Conservation (phyloP, 2,329 filamentous ascomycete species). For the Celoporthe dispersa region DNA sequence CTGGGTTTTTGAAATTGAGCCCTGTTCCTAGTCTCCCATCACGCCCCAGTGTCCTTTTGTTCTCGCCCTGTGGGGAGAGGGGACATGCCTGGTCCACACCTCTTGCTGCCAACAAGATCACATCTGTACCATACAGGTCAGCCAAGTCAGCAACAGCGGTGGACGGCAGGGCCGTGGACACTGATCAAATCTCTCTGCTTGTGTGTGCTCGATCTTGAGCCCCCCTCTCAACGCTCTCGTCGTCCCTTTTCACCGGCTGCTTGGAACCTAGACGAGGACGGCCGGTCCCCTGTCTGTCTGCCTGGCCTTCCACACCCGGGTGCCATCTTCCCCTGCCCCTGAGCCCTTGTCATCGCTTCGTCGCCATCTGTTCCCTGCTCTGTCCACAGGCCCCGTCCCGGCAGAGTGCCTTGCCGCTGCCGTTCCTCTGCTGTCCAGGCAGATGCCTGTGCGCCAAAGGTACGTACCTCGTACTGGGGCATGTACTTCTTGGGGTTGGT, state of each 20-base stretch:
- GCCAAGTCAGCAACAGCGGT: background rate
- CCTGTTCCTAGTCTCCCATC: background rate
- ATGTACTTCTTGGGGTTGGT: background rate
- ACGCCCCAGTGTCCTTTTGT: conserved; percentile 10
- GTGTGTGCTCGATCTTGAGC: conserved; percentile 7
- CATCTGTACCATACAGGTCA: background rate
- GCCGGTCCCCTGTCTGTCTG: conserved; percentile 1
- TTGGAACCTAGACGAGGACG: background rate
- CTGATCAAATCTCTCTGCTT: background rate
- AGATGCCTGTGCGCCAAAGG: background rate
- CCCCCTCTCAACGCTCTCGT: background rate
- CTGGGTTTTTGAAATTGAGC: background rate
- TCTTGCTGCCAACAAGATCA: background rate
- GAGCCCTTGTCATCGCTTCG: conserved; percentile 16
- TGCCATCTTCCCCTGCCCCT: background rate
- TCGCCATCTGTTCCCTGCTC: conserved; percentile 15
- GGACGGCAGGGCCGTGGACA: background rate
- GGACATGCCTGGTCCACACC: conserved; percentile 7
- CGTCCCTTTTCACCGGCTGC: conserved; percentile 2
- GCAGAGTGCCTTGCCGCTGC: conserved; percentile 25
- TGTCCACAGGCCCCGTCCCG: conserved; percentile 7
- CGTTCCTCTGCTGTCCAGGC: conserved; percentile 16
- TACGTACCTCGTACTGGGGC: background rate
- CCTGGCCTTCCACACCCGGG: background rate
- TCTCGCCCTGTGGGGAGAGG: background rate